Percentiles rank a stretch among this genome's conserved stretches.
These are phyloP conservation scores for Clonostachys sp. DNA, from an alignment of 2,329 filamentous ascomycete species.

Conservation along the genomic window DNA sequence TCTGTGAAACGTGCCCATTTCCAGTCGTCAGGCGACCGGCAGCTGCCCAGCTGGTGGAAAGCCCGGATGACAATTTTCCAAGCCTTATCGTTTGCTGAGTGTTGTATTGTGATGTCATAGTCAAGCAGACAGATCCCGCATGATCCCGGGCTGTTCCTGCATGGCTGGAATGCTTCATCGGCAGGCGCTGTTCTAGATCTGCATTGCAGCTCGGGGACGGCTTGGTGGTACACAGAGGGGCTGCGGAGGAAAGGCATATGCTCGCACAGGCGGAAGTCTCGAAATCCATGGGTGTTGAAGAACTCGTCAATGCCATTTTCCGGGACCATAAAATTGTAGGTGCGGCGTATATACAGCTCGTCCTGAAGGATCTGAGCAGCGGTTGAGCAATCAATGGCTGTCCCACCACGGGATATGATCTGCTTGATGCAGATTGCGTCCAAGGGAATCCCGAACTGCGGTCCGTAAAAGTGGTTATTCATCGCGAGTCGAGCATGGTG, in stretches of 20 bases:
- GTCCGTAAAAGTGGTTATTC: constrained; percentile 12
- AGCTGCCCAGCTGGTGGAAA: constrained; percentile 11
- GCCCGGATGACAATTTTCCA: constrained; percentile 8
- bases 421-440: constrained; percentile 8
- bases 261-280: constrained; percentile 14
- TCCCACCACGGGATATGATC: constrained; percentile 2
- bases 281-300: constrained; percentile 7
- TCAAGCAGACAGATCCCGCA: constrained; percentile 14
- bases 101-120: constrained; percentile 12
- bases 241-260: constrained; percentile 11
- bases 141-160: constrained; percentile 8
- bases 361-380: constrained; percentile 7
- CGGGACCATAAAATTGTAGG: constrained; percentile 8
- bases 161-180: constrained; percentile 6
- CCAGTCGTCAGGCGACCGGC: constrained; percentile 13
- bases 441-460: constrained; percentile 9
- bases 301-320: constrained; percentile 4
- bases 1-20: constrained; percentile 17
- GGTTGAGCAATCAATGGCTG: constrained; percentile 8
- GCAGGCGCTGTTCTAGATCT: background rate
- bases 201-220: constrained; percentile 9
- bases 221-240: constrained; percentile 9
- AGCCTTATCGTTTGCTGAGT: background rate
- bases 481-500: constrained; percentile 11
- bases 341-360: constrained; percentile 11